Evolutionary conservation across 176 grass and related monocot species (phyloP).

Genomic region (Zoysia pacifica): DNA sequence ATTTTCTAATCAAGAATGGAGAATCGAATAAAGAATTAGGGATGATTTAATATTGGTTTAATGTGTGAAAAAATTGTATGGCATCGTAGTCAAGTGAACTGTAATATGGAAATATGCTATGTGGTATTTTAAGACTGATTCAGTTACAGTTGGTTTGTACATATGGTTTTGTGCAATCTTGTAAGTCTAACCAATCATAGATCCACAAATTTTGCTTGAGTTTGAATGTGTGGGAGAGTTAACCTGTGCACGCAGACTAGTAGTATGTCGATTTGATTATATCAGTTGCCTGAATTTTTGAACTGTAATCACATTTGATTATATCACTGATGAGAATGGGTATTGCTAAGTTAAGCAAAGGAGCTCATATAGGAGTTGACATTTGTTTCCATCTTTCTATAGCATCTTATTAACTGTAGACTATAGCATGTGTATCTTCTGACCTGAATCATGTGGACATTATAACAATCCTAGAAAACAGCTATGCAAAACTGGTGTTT

Average conservation of each 20-base stretch:
- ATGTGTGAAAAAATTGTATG: background rate
- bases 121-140: background rate
- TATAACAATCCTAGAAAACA: slow-evolving; percentile 3
- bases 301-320: background rate
- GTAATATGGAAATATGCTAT: background rate
- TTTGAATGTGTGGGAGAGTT: background rate
- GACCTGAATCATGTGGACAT: background rate
- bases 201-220: background rate
- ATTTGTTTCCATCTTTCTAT: background rate
- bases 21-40: background rate
- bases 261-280: background rate
- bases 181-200: background rate
- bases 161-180: slow-evolving; percentile 1
- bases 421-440: background rate
- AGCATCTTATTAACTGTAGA: background rate
- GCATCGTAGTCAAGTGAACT: background rate
- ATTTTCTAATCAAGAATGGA: background rate
- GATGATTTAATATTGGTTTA: background rate
- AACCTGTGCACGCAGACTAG: background rate
- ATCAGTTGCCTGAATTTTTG: too few species aligned
- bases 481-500: background rate
- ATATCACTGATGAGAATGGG: background rate
- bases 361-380: background rate
- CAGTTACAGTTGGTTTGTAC: background rate
- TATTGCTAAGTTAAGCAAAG: background rate